Evolutionary conservation across 371 early-diverging fungal species (phyloP).

Genomic region (Saksenaea oblongispora): DNA sequence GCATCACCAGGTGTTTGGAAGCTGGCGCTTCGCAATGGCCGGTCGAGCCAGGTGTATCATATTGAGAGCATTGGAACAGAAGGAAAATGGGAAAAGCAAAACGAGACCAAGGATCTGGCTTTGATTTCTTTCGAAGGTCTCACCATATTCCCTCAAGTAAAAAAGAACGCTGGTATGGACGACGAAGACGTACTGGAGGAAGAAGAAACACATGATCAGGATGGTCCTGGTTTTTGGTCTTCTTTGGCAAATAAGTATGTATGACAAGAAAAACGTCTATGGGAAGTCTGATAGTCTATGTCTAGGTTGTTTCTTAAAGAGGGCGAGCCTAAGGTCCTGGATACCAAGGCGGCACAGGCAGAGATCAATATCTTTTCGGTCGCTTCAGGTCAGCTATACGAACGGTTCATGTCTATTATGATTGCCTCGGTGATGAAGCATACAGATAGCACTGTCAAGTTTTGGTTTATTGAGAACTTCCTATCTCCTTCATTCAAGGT

Average conservation of each 20-base stretch:
- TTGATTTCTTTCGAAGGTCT: slow-evolving; percentile 82
- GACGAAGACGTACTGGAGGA: slow-evolving; percentile 70
- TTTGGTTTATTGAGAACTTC: slow-evolving; percentile 98
- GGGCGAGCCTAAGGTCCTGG: neutral
- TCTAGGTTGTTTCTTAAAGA: slow-evolving; percentile 25
- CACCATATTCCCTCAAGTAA: slow-evolving; percentile 75
- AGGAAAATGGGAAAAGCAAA: slow-evolving; percentile 42
- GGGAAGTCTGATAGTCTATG: neutral
- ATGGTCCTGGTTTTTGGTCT: slow-evolving; percentile 50
- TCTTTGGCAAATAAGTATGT: slow-evolving; percentile 53
- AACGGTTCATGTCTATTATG: slow-evolving; percentile 96
- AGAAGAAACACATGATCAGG: slow-evolving; percentile 7
- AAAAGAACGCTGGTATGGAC: slow-evolving; percentile 82
- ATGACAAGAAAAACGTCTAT: neutral
- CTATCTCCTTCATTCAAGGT: slow-evolving; percentile 92
- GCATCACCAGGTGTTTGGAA: slow-evolving; percentile 90
- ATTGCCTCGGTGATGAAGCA: slow-evolving; percentile 88
- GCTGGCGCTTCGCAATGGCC: slow-evolving; percentile 78
- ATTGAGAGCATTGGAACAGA: slow-evolving; percentile 67
- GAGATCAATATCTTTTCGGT: slow-evolving; percentile 95
- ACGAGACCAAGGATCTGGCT: slow-evolving; percentile 49
- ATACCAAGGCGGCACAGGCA: slow-evolving; percentile 40
- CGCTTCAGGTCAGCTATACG: slow-evolving; percentile 95
- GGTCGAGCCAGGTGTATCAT: slow-evolving; percentile 76
- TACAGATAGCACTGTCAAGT: slow-evolving; percentile 88